Evolutionary conservation across 371 early-diverging fungal genomes (phyloP).

Genomic region (Actinomortierella wolfii): DNA sequence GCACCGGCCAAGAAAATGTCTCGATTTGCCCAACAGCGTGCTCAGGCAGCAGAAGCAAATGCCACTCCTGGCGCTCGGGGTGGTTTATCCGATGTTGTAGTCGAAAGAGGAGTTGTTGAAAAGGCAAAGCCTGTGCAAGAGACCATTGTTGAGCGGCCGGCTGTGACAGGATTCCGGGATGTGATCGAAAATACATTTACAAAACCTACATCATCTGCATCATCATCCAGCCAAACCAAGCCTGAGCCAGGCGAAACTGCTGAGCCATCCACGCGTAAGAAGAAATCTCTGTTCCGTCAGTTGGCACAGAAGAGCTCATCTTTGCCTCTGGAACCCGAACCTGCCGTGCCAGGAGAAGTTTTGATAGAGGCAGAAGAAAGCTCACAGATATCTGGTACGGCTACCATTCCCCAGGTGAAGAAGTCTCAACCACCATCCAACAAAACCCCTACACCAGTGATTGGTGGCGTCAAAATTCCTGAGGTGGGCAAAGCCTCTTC

Average conservation of each 20-base stretch:
- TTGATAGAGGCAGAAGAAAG: constrained; percentile 8
- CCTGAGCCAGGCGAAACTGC: neutral
- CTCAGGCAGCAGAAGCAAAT: constrained; percentile 13
- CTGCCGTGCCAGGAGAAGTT: constrained; percentile 15
- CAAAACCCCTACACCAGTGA: too few species aligned
- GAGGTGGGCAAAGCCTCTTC: neutral
- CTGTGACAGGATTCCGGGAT: constrained; percentile 12
- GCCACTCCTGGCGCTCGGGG: constrained; percentile 1
- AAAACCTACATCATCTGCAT: constrained; percentile 4
- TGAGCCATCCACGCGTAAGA: constrained; percentile 10
- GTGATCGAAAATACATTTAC: constrained; percentile 35
- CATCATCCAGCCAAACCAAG: constrained; percentile 4
- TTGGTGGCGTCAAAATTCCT: neutral
- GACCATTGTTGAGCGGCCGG: neutral
- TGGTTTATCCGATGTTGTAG: constrained; percentile 16
- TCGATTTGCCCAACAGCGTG: constrained; percentile 17
- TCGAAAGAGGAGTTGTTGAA: constrained; percentile 8
- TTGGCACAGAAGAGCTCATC: constrained; percentile 7
- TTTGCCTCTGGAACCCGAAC: constrained; percentile 22
- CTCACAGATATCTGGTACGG: neutral
- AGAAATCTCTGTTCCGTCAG: constrained; percentile 31
- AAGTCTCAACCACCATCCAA: neutral
- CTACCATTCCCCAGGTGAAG: constrained; percentile 1
- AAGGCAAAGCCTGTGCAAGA: constrained; percentile 8
- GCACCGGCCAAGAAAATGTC: constrained; percentile 27